Evolutionary conservation across 176 grass and related monocot species (phyloP).

Genomic region (Rhipidocladum racemiflorum): DNA sequence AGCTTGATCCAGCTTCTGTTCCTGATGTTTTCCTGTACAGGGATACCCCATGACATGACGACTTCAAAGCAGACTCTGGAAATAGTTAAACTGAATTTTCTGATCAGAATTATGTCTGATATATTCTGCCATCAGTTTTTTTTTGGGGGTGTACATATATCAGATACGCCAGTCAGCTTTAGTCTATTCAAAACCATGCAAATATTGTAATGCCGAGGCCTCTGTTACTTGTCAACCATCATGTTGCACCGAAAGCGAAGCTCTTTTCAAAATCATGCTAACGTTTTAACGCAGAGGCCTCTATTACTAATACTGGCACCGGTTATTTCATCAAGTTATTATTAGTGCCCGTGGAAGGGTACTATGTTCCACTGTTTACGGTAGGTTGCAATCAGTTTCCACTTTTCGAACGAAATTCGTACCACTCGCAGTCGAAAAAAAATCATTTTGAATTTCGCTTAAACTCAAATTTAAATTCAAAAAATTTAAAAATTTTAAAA

Average conservation of each 20-base stretch:
- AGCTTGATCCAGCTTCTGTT: conserved; percentile 79
- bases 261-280: background rate
- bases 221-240: background rate
- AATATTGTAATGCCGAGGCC: background rate
- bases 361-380: background rate
- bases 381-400: background rate
- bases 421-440: too few relatives aligned
- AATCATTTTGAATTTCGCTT: too few relatives aligned
- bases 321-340: background rate
- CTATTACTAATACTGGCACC: background rate
- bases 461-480: too few relatives aligned
- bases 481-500: too few relatives aligned
- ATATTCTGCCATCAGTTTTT: background rate
- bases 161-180: conserved; percentile 23
- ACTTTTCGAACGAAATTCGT: too few relatives aligned
- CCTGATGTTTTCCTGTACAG: conserved; percentile 63
- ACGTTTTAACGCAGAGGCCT: background rate
- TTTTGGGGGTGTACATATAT: conserved; percentile 20
- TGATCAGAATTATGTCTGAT: conserved; percentile 4
- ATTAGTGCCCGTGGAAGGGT: background rate
- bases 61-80: background rate
- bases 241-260: background rate
- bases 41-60: background rate
- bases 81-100: background rate
- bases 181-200: background rate